These are phyloP conservation scores for Leishmania major DNA, from an alignment of 208 protist species.

Conservation along the genomic window DNA sequence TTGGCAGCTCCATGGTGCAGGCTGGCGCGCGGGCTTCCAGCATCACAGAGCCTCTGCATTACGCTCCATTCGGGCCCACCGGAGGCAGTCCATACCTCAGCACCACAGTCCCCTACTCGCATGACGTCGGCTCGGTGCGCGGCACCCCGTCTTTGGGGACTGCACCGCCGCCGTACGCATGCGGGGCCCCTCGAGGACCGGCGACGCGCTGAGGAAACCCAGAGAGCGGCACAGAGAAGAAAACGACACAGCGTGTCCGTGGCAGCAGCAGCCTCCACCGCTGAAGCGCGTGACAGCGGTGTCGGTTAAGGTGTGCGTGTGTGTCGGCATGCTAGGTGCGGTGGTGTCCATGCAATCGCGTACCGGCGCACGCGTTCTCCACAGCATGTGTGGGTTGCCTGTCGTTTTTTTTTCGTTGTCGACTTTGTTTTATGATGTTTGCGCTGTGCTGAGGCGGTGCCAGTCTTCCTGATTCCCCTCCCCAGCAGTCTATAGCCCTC, in stretches of 20 bases:
- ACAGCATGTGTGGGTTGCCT: background rate
- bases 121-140: slow-evolving; percentile 32
- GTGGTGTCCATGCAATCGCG: background rate
- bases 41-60: slow-evolving; percentile 38
- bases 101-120: slow-evolving; percentile 24
- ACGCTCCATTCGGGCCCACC: slow-evolving; percentile 20
- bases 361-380: background rate
- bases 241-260: too few relatives aligned
- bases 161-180: slow-evolving; percentile 45
- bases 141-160: slow-evolving; percentile 36
- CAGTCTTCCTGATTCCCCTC: background rate
- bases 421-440: background rate
- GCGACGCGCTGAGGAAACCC: background rate
- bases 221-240: background rate
- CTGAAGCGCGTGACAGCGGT: background rate
- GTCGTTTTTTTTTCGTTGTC: background rate
- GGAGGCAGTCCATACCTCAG: slow-evolving; percentile 32
- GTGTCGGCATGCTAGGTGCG: background rate
- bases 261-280: background rate
- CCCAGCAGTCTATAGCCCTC: background rate
- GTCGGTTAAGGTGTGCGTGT: background rate
- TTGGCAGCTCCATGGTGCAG: slow-evolving; percentile 38
- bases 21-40: slow-evolving; percentile 12
- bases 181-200: background rate
- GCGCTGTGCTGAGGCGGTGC: background rate